phyloP scores from a whole-genome alignment of 176 grass and related monocot species.

The Musa beccarii region DNA sequence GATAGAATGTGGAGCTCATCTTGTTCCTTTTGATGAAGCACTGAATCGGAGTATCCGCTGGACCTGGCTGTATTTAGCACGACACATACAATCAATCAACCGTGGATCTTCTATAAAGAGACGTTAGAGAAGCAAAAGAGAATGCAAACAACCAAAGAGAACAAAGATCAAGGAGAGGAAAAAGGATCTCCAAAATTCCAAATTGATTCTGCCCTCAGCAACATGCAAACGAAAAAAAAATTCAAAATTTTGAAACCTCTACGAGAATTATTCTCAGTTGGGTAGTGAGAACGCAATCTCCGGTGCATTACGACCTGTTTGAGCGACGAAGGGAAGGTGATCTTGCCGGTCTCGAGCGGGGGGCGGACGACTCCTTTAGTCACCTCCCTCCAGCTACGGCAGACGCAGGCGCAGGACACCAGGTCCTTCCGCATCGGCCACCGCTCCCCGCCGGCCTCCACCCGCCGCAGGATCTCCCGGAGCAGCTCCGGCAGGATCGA shows the following conservation, averaged over 20 bases:
- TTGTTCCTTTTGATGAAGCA: slow-evolving; percentile 91
- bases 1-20: slow-evolving; percentile 65
- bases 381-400: slow-evolving; percentile 58
- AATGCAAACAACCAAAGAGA: not conserved
- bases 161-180: not conserved
- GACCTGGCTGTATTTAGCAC: slow-evolving; percentile 44
- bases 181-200: not conserved
- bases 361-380: slow-evolving; percentile 41
- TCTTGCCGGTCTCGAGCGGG: slow-evolving; percentile 51
- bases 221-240: no score
- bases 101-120: no score
- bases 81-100: not conserved
- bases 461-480: no score
- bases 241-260: no score
- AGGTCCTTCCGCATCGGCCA: not conserved
- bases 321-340: slow-evolving; percentile 84
- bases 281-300: no score
- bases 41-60: slow-evolving; percentile 64
- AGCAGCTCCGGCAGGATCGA: not conserved
- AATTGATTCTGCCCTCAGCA: no score
- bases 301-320: slow-evolving; percentile 40
- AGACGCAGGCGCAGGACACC: slow-evolving; percentile 42
- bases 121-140: not conserved
- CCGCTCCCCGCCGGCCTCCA: not conserved
- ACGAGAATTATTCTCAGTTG: no score